Conservation (phyloP, 139 green algal species). For the Closterium sp. region DNA sequence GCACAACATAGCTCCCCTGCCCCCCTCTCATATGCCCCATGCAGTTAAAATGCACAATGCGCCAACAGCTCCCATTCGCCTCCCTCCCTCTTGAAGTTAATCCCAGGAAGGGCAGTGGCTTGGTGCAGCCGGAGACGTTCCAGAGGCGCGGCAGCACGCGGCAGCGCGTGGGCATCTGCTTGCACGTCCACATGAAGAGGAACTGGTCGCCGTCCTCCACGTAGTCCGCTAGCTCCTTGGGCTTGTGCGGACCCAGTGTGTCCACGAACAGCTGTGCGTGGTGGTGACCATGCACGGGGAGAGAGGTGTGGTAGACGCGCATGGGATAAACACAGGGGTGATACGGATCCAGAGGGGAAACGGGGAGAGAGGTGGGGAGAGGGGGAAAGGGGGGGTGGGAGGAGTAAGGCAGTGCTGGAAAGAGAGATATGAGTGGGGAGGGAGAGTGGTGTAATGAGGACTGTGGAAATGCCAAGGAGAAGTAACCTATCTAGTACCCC, state of each 20-base stretch:
- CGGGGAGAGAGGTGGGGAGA: slow-evolving; percentile 5
- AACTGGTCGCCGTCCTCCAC: slow-evolving; percentile 21
- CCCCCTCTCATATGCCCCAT: not conserved
- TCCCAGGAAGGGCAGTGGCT: slow-evolving; percentile 21
- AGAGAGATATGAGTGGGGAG: not conserved
- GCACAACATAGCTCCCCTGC: slow-evolving; percentile 4
- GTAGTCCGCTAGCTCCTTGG: slow-evolving; percentile 2
- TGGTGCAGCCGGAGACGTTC: slow-evolving; percentile 32
- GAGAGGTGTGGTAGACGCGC: no score
- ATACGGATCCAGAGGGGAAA: not conserved
- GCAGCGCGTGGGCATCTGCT: not conserved
- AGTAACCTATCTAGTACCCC: no score
- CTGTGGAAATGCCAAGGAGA: no score
- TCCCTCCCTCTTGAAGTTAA: not conserved
- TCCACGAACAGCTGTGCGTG: not conserved
- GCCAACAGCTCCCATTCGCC: slow-evolving; percentile 21
- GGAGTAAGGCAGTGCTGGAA: no score
- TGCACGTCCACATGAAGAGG: slow-evolving; percentile 20
- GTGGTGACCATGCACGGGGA: no score
- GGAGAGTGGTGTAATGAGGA: no score
- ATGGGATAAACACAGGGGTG: not conserved
- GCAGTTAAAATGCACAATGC: slow-evolving; percentile 32
- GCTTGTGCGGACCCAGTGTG: not conserved
- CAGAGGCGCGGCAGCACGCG: slow-evolving; percentile 19
- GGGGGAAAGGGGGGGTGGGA: not conserved